Evolutionary conservation across 306 rosid genomes (phyloP), one percentile per base, ranked within the genome.

Genomic region (Sicyos baderoa): DNA sequence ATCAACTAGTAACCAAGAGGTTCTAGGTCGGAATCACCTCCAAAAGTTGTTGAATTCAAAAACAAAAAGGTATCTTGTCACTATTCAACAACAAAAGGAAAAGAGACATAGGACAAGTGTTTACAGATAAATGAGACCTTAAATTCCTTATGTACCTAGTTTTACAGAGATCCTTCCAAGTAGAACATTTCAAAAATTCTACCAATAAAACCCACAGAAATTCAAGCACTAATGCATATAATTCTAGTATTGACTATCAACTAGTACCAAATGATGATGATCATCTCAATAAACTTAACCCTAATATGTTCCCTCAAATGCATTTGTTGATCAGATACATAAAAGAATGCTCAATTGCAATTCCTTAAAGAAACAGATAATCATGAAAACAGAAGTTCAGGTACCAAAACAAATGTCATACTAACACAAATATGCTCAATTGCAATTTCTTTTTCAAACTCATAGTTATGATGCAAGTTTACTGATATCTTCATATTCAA

Each of bases 401-500:
- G 3, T 17, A 13, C 17, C 19, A 58, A 58, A 11, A 57, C 44
- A 37, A 58, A 58, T 29, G 45, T 14, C 13, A 29, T 29, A 32
- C 21, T 29, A 15, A 19, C 44, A 59, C 7, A 32, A 27, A 59
- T 16, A 59, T 59, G 66, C 66, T 59, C 16, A 3, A 61, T 8
- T 9, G 35, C 25, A 35, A 61, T 21, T 65, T 21, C 6, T 9
- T 40, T n/a, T 60, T 65, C 1, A 21, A 45, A 17, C 50, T 70
- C 49, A 40, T 42, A 54, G 19, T 82, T 79, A 72, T 57, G 76
- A 60, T 51, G 78, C 82, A 50, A 86, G 54, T 80, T 89, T 92
- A 74, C 87, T 87, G 48, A 89, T 83, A 78, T 89, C 96, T 69
- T 93, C 96, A 18, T 86, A 89, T 68, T 89, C 96, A 68, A 92